A percentile compares a stretch with the other conserved stretches of the same genome.
Conservation (phyloP, 139 green algal species). For the Asterochloris sp. region DNA sequence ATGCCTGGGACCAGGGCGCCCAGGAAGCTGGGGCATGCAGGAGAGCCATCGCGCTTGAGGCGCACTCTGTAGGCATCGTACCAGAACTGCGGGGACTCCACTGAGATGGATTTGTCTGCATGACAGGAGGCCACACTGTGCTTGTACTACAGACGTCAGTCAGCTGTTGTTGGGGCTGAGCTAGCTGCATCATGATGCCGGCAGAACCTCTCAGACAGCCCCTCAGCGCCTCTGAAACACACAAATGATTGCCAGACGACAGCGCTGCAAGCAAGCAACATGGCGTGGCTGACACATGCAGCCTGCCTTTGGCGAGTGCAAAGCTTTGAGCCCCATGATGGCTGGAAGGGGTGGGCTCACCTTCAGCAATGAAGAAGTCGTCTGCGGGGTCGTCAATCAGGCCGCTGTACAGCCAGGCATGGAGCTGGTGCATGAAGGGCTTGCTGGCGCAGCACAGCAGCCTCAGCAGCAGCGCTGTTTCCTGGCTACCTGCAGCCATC, state of each 20-base stretch:
- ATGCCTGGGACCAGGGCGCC: slow-evolving; percentile 26
- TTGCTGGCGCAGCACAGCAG: slow-evolving; percentile 21
- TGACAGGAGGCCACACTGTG: background rate
- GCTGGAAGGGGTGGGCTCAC: background rate
- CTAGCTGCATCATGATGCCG: background rate
- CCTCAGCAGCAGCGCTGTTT: slow-evolving; percentile 19
- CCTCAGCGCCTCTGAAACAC: background rate
- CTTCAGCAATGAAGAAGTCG: slow-evolving; percentile 23
- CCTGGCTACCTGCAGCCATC: slow-evolving; percentile 12
- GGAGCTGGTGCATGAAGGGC: slow-evolving; percentile 28
- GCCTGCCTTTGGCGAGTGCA: background rate
- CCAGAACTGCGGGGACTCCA: slow-evolving; percentile 32
- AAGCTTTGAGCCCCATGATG: background rate
- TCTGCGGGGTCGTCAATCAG: slow-evolving; percentile 2
- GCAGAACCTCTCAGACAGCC: background rate
- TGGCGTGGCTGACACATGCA: background rate
- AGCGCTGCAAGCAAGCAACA: background rate
- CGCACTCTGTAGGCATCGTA: slow-evolving; percentile 24
- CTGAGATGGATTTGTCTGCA: slow-evolving; percentile 11
- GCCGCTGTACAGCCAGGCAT: slow-evolving; percentile 37
- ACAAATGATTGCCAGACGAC: background rate
- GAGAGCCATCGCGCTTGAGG: background rate
- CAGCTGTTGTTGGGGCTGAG: background rate
- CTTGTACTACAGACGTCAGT: background rate
- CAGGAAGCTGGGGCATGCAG: slow-evolving; percentile 35